Evolutionary conservation across 2,329 filamentous ascomycete species (phyloP), one percentile per base, ranked within the genome.

Genomic region (Cladosporium sp.): DNA sequence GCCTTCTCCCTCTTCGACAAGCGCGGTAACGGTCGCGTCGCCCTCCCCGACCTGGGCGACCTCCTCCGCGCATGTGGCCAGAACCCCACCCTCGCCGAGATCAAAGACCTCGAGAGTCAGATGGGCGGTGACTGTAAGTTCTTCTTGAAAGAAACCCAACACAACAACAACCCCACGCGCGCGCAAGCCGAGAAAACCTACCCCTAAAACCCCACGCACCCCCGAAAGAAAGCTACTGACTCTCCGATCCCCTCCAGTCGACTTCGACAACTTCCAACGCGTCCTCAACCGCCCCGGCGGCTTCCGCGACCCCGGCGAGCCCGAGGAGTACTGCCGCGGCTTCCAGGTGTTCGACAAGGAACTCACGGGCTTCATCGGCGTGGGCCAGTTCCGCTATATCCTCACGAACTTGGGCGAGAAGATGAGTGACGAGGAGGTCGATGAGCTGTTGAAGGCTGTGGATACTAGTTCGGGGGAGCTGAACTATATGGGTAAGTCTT

Each of bases 291-390:
- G 93, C 57, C 93, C 93, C 30, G 91, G 91, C 68, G 93, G 93
- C 63, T 98, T 98, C 86, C 90, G 93, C 69, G 93, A 97, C 65
- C 91, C 93, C 2, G 93, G 93, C 68, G 91, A 96, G 74, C 92
- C 93, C 35, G 92, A 97, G 67, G 92, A 97, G 71, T 98, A 98
- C 75, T 95, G 92, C 73, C 88, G 92, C 55, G 93, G 93, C 50
- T 98, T 98, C 78, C 93, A 98, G 72, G 93, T 98, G 48, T 98
- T 98, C 64, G 93, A 98, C 75, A 98, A 98, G 75, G 93, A 98
- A 70, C 86, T 95, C 83, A 95, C 90, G 53, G 93, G 93, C 46
- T 96, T 91, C 72, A 97, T 98, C 68, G 93, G 92, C 50, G 92
- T 97, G 57, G 93, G 93, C 52, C 93, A 98, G 75, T 81, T 98